phyloP scores from a whole-genome alignment of 2,329 filamentous ascomycete species.

The Colletotrichum simmondsii region DNA sequence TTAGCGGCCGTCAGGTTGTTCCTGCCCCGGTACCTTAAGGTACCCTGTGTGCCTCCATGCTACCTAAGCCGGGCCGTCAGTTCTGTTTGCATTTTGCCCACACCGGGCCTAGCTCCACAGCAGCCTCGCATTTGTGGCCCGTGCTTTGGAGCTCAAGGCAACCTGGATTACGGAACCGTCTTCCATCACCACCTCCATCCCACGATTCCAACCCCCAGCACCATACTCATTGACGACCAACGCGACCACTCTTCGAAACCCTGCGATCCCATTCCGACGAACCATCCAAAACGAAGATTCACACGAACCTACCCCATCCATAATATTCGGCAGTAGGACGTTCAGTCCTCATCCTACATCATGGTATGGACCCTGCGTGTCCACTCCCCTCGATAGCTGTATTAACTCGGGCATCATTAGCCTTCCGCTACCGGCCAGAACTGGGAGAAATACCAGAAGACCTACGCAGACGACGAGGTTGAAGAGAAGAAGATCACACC shows the following conservation, averaged over 20 bases:
- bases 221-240: slow-evolving; percentile 20
- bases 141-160: slow-evolving; percentile 39
- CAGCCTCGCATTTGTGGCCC: slow-evolving; percentile 37
- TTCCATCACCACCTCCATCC: slow-evolving; percentile 34
- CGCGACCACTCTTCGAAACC: slow-evolving; percentile 2
- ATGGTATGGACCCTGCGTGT: slow-evolving; percentile 50
- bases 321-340: slow-evolving; percentile 33
- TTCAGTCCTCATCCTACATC: slow-evolving; percentile 46
- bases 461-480: slow-evolving; percentile 94
- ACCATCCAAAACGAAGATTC: neutral
- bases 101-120: slow-evolving; percentile 33
- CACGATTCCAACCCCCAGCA: slow-evolving; percentile 2
- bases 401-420: slow-evolving; percentile 69
- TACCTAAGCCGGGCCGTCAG: neutral
- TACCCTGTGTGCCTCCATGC: neutral
- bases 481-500: slow-evolving; percentile 99
- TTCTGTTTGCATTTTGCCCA: slow-evolving; percentile 18
- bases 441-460: slow-evolving; percentile 99
- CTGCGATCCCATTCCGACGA: slow-evolving; percentile 17
- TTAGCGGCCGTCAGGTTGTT: slow-evolving; percentile 36
- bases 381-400: slow-evolving; percentile 33
- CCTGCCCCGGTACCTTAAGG: slow-evolving; percentile 28
- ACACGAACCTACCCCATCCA: neutral
- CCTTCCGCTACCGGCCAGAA: slow-evolving; percentile 92
- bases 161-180: slow-evolving; percentile 39